These are phyloP conservation scores for Mortierella sp. DNA, from an alignment of 371 early-diverging fungal species.

Conservation along the genomic window DNA sequence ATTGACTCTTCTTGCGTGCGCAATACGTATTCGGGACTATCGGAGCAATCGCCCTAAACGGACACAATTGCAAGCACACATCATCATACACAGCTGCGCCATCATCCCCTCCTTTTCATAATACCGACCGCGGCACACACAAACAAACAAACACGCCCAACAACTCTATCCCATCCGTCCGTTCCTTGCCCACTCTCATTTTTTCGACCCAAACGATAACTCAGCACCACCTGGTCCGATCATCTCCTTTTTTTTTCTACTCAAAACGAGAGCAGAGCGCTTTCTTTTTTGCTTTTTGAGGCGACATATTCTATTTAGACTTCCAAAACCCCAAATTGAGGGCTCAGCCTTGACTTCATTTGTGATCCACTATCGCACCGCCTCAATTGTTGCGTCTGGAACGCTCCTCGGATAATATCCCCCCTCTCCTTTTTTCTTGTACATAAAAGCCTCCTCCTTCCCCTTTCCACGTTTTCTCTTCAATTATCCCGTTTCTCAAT, in stretches of 20 bases:
- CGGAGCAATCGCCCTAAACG: conserved; percentile 16
- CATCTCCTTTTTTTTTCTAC: conserved; percentile 3
- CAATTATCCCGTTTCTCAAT: background rate
- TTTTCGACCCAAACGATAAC: conserved; percentile 8
- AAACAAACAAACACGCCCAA: conserved; percentile 4
- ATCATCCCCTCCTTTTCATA: background rate
- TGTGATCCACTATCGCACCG: conserved; percentile 1
- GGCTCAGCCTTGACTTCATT: conserved; percentile 13
- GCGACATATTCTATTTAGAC: background rate
- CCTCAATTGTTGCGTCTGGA: conserved; percentile 11
- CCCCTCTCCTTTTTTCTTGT: background rate
- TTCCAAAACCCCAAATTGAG: conserved; percentile 9
- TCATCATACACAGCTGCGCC: background rate
- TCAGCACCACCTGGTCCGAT: conserved; percentile 7
- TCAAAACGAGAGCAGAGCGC: background rate
- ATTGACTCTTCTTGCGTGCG: background rate
- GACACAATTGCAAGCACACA: background rate
- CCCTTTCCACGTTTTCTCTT: background rate
- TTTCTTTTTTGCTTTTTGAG: background rate
- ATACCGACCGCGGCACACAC: background rate
- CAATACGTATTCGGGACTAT: conserved; percentile 1
- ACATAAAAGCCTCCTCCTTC: background rate
- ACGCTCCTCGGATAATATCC: background rate
- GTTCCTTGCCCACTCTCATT: background rate
- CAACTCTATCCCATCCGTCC: background rate